Conservation (phyloP, 306 rosid species). For the Prosopis cineraria region DNA sequence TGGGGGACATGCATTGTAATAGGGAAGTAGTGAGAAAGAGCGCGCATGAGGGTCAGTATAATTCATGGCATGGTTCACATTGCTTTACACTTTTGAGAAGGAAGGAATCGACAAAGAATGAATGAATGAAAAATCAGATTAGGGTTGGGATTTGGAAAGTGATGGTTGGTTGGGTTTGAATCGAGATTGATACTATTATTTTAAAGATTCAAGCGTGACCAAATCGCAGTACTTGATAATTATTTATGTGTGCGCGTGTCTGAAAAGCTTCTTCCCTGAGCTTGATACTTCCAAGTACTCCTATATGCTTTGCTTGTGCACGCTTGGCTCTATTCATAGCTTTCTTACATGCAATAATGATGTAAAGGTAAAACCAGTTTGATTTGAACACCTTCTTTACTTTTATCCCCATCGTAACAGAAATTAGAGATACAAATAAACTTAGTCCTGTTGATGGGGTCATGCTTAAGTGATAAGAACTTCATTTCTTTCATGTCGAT, state of each 20-base stretch:
- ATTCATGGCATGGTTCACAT: neutral
- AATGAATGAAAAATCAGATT: no score
- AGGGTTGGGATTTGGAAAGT: neutral
- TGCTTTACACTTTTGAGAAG: neutral
- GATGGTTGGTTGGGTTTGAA: neutral
- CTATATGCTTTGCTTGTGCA: neutral
- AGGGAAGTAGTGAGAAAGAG: neutral
- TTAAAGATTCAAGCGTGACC: constrained; percentile 24
- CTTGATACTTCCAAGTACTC: neutral
- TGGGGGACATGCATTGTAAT: neutral
- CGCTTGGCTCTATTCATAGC: neutral
- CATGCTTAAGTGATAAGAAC: no score
- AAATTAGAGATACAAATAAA: no score
- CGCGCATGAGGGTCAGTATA: neutral
- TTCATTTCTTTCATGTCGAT: no score
- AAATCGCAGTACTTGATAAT: constrained; percentile 16
- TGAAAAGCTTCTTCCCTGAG: neutral
- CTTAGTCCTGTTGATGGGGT: no score
- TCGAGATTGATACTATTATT: neutral
- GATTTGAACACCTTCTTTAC: no score
- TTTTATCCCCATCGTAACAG: no score
- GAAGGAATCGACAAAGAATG: no score
- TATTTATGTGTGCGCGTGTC: neutral
- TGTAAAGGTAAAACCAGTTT: neutral
- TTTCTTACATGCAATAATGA: neutral